Base-by-base conservation (phyloP, 2,329 filamentous ascomycete genomes). In the Colletotrichum kahawae region DNA sequence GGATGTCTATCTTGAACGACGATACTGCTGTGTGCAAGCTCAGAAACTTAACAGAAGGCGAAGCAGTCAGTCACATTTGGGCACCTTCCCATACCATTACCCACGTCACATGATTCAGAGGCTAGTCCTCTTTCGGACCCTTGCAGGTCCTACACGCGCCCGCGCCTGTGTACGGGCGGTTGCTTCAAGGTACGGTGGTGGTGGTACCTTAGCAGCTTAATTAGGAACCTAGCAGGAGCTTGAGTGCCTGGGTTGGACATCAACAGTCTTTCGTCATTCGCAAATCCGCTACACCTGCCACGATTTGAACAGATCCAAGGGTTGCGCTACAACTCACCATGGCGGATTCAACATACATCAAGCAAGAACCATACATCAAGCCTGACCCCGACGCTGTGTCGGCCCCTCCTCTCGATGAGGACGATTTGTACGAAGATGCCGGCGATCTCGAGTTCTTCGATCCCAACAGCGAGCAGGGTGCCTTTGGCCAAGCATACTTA, bases 401-500 rank as follows among this genome's bases (percentile, higher is more conserved):
- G 71, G 81, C 80, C 57, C 85, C 87, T 29, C 85, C 88, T 27
- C 82, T 88, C 57, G 87, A 87, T 56, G 93, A 95, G 66, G 93
- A 95, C 62, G 93, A 95, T 78, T 87, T 94, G 72, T 94, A 94
- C 80, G 86, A 89, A 79, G 88, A 89, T 78, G 90, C 90, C 8
- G 88, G 88, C 75, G 90, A 92, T 77, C 87, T 91, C 64, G 88
- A 89, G 69, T 91, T 91, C 79, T 91, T 88, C 77, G 87, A 88
- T 74, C 85, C 86, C 71, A 83, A 84, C 75, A 74, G 66, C 56
- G 71, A 71, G 21, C 67, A 75, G 18, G 75, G 75, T 54, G 60
- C 75, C n/a, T 77, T 77, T 34, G 75, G 71, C 16, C 76, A 77
- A 57, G 76, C 76, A 21, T 97, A 95, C 87, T 88, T 98, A 65